These are phyloP conservation scores for Phaeotremella fagi DNA, from an alignment of 768 basidiomycete species.

Conservation along the genomic window DNA sequence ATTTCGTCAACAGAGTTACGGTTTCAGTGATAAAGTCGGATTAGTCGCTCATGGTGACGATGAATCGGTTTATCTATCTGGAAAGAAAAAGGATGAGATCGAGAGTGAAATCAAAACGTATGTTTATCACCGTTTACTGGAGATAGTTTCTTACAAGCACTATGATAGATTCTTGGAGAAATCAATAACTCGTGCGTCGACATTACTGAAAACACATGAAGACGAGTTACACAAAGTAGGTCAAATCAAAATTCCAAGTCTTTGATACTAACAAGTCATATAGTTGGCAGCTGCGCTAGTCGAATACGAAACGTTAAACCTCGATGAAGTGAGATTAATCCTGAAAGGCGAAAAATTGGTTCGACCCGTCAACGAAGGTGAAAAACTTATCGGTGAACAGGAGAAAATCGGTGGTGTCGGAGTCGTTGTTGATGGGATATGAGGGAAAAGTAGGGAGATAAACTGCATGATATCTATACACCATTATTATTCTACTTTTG, in stretches of 20 bases:
- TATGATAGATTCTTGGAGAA: conserved; percentile 58
- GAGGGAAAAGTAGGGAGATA: no score
- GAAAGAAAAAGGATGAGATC: conserved; percentile 73
- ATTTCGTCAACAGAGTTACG: conserved; percentile 54
- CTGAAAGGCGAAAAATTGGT: conserved; percentile 66
- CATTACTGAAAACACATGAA: conserved; percentile 62
- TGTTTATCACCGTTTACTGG: conserved; percentile 43
- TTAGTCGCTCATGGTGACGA: conserved; percentile 80
- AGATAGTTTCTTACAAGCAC: not conserved
- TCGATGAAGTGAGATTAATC: conserved; percentile 79
- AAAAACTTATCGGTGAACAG: conserved; percentile 22
- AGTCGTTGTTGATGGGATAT: conserved; percentile 37
- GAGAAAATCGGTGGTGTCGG: conserved; percentile 21
- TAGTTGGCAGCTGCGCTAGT: conserved; percentile 87
- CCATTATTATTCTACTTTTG: not conserved
- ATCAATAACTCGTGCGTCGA: conserved; percentile 63
- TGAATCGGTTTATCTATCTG: conserved; percentile 64
- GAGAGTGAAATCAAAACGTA: conserved; percentile 80
- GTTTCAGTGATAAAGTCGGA: conserved; percentile 50
- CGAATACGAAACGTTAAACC: conserved; percentile 87
- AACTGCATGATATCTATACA: no score
- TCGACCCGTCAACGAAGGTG: conserved; percentile 20
- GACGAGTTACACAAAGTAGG: conserved; percentile 64
- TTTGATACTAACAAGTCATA: not conserved
- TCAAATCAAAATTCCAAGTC: no score